Evolutionary conservation across 495 filamentous ascomycete genomes (phyloP).

Genomic region (Pyronema omphalodes): DNA sequence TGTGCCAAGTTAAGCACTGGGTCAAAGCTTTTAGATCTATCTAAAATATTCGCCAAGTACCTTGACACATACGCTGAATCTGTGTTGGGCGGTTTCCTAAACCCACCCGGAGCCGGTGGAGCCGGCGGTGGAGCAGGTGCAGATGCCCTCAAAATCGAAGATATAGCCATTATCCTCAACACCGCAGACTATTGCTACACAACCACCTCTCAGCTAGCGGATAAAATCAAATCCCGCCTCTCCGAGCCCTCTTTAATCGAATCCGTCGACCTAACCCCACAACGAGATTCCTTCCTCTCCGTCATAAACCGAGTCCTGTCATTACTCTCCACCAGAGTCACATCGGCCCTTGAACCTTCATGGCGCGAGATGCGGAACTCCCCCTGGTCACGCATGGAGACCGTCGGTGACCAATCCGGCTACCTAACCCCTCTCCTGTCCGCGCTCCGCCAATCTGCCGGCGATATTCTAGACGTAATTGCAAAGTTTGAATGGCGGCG

Average conservation of each 20-base stretch:
- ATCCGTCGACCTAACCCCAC: conserved; percentile 71
- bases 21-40: conserved; percentile 64
- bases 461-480: conserved; percentile 53
- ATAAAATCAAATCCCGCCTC: conserved; percentile 79
- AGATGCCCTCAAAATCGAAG: conserved; percentile 43
- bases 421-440: conserved; percentile 65
- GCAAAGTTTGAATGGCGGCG: conserved; percentile 86
- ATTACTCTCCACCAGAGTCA: conserved; percentile 64
- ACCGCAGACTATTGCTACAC: conserved; percentile 95
- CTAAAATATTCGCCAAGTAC: conserved; percentile 75
- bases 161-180: conserved; percentile 71
- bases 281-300: conserved; percentile 87
- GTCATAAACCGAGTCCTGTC: conserved; percentile 78
- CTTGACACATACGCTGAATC: conserved; percentile 91
- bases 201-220: conserved; percentile 78
- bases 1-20: conserved; percentile 92
- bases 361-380: conserved; percentile 98
- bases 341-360: conserved; percentile 59
- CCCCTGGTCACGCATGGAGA: conserved; percentile 87
- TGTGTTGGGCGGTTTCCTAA: conserved; percentile 58
- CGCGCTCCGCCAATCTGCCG: conserved; percentile 4
- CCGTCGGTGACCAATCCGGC: conserved; percentile 84
- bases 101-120: conserved; percentile 26
- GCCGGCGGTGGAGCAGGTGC: not conserved
- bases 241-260: conserved; percentile 49